Conservation (phyloP, 2,329 filamentous ascomycete genomes). For the Lachnellula subtilissima region DNA sequence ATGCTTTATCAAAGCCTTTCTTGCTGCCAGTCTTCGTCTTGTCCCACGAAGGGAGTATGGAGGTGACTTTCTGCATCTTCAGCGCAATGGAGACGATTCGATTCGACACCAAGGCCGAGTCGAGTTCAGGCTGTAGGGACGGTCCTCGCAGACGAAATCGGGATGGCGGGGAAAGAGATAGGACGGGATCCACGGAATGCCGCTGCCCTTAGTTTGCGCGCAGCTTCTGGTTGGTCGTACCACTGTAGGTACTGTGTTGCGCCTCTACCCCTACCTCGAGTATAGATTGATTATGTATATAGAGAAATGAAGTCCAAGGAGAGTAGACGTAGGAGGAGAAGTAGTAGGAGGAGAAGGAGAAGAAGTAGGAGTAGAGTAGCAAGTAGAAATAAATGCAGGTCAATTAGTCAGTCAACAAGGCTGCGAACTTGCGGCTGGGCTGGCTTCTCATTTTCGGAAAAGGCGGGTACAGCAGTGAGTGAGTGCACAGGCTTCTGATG, state of each 20-base stretch:
- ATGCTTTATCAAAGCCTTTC: constrained; percentile 70
- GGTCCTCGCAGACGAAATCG: neutral
- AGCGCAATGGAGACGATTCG: neutral
- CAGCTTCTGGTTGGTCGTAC: neutral
- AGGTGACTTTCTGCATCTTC: constrained; percentile 32
- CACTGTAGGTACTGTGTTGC: neutral
- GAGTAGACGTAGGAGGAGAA: too few relatives aligned
- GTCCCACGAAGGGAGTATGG: constrained; percentile 43
- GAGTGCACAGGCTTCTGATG: too few relatives aligned
- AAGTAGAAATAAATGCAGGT: too few relatives aligned
- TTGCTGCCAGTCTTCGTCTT: constrained; percentile 52
- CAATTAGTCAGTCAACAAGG: too few relatives aligned
- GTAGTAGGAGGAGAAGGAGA: too few relatives aligned
- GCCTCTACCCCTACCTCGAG: neutral
- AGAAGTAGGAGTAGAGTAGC: too few relatives aligned
- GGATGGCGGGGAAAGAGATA: constrained; percentile 1
- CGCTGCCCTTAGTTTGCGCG: neutral
- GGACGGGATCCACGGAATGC: neutral
- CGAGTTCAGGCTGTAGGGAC: constrained; percentile 16
- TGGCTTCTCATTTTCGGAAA: too few relatives aligned
- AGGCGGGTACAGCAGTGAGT: too few relatives aligned
- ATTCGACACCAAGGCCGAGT: constrained; percentile 2
- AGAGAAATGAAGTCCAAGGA: too few relatives aligned
- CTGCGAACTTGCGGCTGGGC: too few relatives aligned
- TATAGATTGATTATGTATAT: neutral